Conservation (phyloP, 768 basidiomycete genomes). For the Stropharia rugosoannulata region DNA sequence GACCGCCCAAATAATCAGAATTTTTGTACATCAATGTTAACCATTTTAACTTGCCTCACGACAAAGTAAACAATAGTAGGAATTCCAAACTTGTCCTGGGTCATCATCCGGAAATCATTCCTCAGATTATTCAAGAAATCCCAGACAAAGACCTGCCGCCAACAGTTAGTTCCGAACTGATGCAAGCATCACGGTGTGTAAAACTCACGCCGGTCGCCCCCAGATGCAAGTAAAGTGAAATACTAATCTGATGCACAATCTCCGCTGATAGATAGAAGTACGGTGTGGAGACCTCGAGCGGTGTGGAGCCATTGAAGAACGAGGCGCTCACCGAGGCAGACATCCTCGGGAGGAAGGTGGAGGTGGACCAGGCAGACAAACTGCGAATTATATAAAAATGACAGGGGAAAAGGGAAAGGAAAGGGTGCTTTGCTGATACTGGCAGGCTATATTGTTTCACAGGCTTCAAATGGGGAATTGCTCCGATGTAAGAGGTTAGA, state of each 20-base stretch:
- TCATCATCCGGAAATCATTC: slow-evolving; percentile 4
- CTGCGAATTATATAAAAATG: neutral
- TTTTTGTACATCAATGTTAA: neutral
- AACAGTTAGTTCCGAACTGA: neutral
- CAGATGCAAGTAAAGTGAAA: slow-evolving; percentile 7
- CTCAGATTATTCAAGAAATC: slow-evolving; percentile 8
- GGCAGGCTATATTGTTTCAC: neutral
- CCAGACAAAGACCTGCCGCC: slow-evolving; percentile 9
- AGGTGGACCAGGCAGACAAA: neutral
- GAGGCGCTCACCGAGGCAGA: neutral
- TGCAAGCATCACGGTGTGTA: neutral
- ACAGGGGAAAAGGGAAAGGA: neutral
- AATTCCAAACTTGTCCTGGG: neutral
- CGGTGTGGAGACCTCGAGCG: slow-evolving; percentile 3
- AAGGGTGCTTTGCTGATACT: neutral
- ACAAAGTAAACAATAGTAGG: slow-evolving; percentile 6
- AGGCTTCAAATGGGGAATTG: slow-evolving; percentile 1
- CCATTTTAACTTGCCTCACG: neutral
- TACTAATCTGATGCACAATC: neutral
- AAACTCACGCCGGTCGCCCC: slow-evolving; percentile 7
- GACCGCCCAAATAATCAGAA: neutral
- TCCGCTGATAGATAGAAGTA: slow-evolving; percentile 4
- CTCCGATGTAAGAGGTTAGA: slow-evolving; percentile 2
- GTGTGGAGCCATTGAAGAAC: neutral
- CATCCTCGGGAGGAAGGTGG: neutral